Percentiles rank a stretch among this genome's conserved stretches.
Evolutionary conservation across 805 yeast species (phyloP).

Genomic region (Wickerhamiella qilinensis): DNA sequence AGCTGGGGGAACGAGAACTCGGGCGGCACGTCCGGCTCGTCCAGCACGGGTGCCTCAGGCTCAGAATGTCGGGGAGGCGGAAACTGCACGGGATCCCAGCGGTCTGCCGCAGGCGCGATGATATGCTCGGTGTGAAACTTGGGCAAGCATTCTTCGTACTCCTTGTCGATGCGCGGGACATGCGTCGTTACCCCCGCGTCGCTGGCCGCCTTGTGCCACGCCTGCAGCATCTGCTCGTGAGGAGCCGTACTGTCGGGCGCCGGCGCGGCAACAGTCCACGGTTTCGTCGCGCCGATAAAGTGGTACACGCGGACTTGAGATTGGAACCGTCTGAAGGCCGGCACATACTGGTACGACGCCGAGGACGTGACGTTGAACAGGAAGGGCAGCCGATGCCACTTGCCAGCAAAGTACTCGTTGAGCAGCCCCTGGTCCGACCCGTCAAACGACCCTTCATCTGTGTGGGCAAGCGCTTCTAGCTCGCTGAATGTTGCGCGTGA

Average conservation of each 20-base stretch:
- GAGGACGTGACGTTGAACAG: constrained; percentile 62
- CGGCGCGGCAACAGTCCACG: constrained; percentile 19
- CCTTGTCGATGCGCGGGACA: not conserved
- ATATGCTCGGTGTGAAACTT: constrained; percentile 4
- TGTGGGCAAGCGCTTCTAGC: constrained; percentile 21
- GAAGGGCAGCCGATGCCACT: constrained; percentile 67
- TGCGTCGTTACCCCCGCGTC: not conserved
- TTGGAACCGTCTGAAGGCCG: constrained; percentile 44
- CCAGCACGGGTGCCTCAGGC: constrained; percentile 4
- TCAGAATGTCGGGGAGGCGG: constrained; percentile 10
- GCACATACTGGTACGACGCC: constrained; percentile 49
- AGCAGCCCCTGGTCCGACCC: constrained; percentile 89
- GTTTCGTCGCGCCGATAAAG: constrained; percentile 25
- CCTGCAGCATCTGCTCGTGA: not conserved
- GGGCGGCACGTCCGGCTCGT: constrained; percentile 1
- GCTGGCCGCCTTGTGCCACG: not conserved
- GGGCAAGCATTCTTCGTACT: not conserved
- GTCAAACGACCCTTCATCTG: constrained; percentile 39
- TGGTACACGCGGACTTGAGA: constrained; percentile 26
- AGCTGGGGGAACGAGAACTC: constrained; percentile 10
- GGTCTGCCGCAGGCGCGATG: constrained; percentile 11
- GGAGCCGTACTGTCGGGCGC: not conserved
- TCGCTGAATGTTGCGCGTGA: constrained; percentile 25
- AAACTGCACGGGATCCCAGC: constrained; percentile 14
- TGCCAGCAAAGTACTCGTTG: constrained; percentile 46